A percentile compares a stretch with the other conserved stretches of the same genome.
Conservation (phyloP, 192 early-diverging fungal species). For the Phycomyces nitens region DNA sequence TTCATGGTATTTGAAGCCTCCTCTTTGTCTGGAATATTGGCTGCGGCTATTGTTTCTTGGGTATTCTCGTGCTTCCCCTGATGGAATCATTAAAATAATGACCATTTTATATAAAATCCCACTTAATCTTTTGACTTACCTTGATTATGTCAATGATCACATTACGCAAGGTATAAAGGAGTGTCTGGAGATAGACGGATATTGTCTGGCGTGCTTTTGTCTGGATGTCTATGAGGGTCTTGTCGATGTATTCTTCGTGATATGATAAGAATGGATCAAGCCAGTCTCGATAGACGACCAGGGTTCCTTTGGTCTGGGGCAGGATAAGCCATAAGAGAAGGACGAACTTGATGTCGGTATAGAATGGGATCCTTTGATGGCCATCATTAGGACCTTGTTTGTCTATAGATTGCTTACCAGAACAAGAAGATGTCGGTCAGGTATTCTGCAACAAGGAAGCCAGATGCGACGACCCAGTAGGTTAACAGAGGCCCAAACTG, state of each 20-base stretch:
- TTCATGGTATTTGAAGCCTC: too few relatives aligned
- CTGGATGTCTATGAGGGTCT: conserved; percentile 21
- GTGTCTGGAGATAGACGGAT: conserved; percentile 18
- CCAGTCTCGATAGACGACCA: not conserved
- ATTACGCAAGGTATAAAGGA: conserved; percentile 16
- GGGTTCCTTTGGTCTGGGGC: conserved; percentile 30
- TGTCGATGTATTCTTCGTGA: conserved; percentile 27
- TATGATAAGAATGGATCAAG: conserved; percentile 25
- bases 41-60: not conserved
- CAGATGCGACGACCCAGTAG: conserved; percentile 32
- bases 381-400: too few relatives aligned
- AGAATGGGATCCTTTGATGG: conserved; percentile 30
- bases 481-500: conserved; percentile 30
- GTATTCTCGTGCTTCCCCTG: too few relatives aligned
- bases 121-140: too few relatives aligned
- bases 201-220: conserved; percentile 13
- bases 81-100: too few relatives aligned
- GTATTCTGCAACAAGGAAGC: conserved; percentile 29
- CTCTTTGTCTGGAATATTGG: not conserved
- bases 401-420: conserved; percentile 18
- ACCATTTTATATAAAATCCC: too few relatives aligned
- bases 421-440: conserved; percentile 34
- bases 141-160: conserved; percentile 21
- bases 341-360: conserved; percentile 26
- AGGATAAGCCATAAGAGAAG: conserved; percentile 32